Evolutionary conservation across 2,329 filamentous ascomycete genomes (phyloP).

Genomic region (Metarhizium sp.): DNA sequence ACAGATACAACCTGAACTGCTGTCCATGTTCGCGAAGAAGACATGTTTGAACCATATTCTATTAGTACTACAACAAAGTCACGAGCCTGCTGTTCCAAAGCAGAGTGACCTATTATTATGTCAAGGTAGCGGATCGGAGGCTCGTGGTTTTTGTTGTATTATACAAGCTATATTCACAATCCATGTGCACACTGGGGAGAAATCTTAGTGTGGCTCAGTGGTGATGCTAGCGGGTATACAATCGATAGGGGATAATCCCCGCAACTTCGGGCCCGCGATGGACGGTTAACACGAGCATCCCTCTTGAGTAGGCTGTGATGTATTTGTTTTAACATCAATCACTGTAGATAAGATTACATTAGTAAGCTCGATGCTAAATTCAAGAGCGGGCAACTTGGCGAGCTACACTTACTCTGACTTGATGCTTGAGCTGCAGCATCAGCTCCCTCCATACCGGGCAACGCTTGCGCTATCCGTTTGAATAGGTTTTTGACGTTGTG

Average conservation of each 20-base stretch:
- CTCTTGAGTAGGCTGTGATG: slow-evolving; percentile 59
- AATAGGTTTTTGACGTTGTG: slow-evolving; percentile 98
- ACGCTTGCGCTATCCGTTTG: slow-evolving; percentile 92
- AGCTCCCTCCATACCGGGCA: slow-evolving; percentile 94
- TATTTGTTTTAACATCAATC: slow-evolving; percentile 88
- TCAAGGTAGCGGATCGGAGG: slow-evolving; percentile 22
- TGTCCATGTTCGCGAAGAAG: too few species aligned
- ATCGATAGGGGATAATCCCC: background rate
- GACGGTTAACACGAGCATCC: slow-evolving; percentile 43
- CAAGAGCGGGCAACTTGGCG: background rate
- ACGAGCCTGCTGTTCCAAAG: background rate
- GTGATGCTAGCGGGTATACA: background rate
- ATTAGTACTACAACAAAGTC: background rate
- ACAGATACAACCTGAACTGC: background rate
- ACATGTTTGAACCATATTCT: background rate
- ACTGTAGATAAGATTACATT: slow-evolving; percentile 40
- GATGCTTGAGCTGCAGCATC: slow-evolving; percentile 64
- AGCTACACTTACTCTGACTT: slow-evolving; percentile 60
- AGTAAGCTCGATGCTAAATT: slow-evolving; percentile 9
- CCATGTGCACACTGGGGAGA: background rate
- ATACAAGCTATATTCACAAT: slow-evolving; percentile 22
- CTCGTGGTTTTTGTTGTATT: slow-evolving; percentile 23
- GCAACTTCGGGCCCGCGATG: background rate
- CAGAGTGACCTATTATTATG: background rate
- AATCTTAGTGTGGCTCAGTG: background rate